These are phyloP conservation scores for Oryza glaberrima DNA, from an alignment of 176 grass and related monocot species.

Conservation along the genomic window DNA sequence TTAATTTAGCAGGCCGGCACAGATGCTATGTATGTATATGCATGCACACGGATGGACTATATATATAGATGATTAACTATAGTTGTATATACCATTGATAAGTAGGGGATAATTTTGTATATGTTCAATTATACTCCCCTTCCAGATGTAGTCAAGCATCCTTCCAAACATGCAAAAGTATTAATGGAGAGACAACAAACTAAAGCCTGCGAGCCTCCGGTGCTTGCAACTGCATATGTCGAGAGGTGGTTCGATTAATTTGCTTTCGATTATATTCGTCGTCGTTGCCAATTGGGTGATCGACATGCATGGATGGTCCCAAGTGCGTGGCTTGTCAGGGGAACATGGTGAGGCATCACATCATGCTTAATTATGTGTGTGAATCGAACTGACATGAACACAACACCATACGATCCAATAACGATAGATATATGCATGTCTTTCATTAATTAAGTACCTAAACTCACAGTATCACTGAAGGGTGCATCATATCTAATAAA, in stretches of 20 bases:
- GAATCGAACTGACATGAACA: background rate
- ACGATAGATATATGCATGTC: background rate
- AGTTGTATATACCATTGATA: background rate
- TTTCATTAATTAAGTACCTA: background rate
- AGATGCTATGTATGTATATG: background rate
- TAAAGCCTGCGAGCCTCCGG: background rate
- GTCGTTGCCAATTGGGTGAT: background rate
- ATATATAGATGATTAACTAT: background rate
- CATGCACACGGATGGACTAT: background rate
- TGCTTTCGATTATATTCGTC: too few species aligned
- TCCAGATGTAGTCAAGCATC: background rate
- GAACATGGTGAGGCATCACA: background rate
- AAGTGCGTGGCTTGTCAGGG: slow-evolving; percentile 10
- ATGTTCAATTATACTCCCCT: background rate
- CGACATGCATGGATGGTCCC: slow-evolving; percentile 3
- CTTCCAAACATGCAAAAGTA: background rate
- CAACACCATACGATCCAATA: background rate
- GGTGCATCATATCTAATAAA: background rate
- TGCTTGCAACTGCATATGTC: slow-evolving; percentile 5
- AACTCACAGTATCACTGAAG: background rate
- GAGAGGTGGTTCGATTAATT: background rate
- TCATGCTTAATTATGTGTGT: background rate
- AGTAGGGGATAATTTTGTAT: slow-evolving; percentile 23
- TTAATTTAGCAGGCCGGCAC: background rate
- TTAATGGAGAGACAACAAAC: background rate